A percentile compares a stretch with the other conserved stretches of the same genome.
Evolutionary conservation across 192 early-diverging fungal genomes (phyloP).

Genomic region (Chytriomyces sp.): DNA sequence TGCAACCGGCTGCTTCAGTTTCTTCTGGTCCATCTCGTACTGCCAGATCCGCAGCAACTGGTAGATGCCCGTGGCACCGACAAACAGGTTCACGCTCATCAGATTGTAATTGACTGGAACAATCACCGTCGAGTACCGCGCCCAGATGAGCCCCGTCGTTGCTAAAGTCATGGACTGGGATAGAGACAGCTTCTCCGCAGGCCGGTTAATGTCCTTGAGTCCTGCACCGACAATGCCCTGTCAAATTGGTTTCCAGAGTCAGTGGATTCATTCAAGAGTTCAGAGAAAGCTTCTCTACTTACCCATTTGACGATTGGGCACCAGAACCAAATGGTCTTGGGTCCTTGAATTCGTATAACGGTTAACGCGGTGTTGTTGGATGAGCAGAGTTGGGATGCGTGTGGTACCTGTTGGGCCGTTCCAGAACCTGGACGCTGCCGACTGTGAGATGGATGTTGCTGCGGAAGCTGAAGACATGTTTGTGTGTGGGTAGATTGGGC

Average conservation of each 20-base stretch:
- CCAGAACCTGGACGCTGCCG: constrained; percentile 67
- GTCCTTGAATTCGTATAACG: constrained; percentile 57
- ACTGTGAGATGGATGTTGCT: neutral
- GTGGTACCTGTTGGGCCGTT: constrained; percentile 60
- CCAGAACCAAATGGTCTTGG: constrained; percentile 97
- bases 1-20: neutral
- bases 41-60: constrained; percentile 81
- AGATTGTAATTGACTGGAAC: constrained; percentile 89
- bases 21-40: constrained; percentile 44
- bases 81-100: constrained; percentile 90
- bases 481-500: no score
- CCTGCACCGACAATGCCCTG: constrained; percentile 93
- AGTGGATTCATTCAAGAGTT: neutral
- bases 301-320: constrained; percentile 89
- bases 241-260: neutral
- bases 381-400: neutral
- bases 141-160: constrained; percentile 95
- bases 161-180: constrained; percentile 83
- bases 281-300: constrained; percentile 35
- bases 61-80: constrained; percentile 84
- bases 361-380: neutral
- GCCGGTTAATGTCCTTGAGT: constrained; percentile 82
- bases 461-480: no score
- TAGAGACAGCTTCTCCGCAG: constrained; percentile 86
- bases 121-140: constrained; percentile 91